These are phyloP conservation scores for Talaromyces sp. DNA, from an alignment of 2,329 filamentous ascomycete species.

Conservation along the genomic window DNA sequence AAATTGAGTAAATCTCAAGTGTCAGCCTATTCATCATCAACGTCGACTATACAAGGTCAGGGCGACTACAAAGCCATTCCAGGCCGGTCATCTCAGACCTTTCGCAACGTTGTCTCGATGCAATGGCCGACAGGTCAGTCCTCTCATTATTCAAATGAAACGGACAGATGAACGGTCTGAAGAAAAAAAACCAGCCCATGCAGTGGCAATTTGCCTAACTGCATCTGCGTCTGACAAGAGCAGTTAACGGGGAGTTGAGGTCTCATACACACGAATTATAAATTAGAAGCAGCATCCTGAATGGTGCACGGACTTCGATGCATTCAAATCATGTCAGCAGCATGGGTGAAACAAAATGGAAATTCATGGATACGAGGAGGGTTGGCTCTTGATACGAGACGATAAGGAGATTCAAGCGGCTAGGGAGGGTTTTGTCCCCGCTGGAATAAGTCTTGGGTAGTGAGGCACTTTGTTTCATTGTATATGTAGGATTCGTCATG, in stretches of 20 bases:
- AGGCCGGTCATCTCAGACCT: background rate
- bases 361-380: background rate
- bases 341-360: background rate
- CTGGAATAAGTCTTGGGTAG: background rate
- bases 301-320: background rate
- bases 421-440: background rate
- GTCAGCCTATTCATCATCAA: slow-evolving; percentile 2
- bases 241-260: background rate
- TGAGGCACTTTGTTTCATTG: background rate
- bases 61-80: background rate
- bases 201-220: background rate
- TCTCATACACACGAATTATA: background rate
- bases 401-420: background rate
- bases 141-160: background rate
- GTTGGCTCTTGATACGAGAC: background rate
- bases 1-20: background rate
- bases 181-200: background rate
- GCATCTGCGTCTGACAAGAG: background rate
- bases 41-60: background rate
- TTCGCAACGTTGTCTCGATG: background rate
- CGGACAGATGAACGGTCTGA: background rate
- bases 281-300: background rate
- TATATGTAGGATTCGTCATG: background rate
- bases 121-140: background rate
- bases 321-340: background rate